Conservation (phyloP, 495 filamentous ascomycete species). For the Geopyxis carbonaria region DNA sequence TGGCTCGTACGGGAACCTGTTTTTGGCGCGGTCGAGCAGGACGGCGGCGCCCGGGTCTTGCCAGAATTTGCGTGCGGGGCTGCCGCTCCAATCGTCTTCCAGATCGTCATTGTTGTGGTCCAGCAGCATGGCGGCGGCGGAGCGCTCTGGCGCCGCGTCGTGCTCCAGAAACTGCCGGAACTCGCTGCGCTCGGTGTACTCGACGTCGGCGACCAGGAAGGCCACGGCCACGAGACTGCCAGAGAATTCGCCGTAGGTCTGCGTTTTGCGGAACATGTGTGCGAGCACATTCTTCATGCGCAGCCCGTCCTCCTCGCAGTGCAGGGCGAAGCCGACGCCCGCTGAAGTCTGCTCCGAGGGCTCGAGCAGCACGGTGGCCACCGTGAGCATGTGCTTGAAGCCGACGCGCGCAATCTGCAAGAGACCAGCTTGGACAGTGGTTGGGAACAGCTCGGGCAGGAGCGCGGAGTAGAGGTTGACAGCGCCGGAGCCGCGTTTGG, state of each 20-base stretch:
- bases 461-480: not conserved
- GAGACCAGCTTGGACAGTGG: constrained; percentile 4
- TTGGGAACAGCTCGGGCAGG: constrained; percentile 4
- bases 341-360: constrained; percentile 11
- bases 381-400: not conserved
- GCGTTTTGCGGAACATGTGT: constrained; percentile 15
- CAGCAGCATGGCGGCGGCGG: not conserved
- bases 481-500: not conserved
- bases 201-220: constrained; percentile 17
- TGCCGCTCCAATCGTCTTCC: constrained; percentile 16
- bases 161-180: constrained; percentile 15
- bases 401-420: not conserved
- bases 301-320: constrained; percentile 19
- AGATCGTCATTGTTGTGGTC: constrained; percentile 17
- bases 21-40: constrained; percentile 33
- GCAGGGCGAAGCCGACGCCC: constrained; percentile 15
- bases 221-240: constrained; percentile 14
- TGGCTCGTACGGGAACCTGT: constrained; percentile 74
- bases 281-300: constrained; percentile 25
- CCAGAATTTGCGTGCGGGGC: constrained; percentile 13
- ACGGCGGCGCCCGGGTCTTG: constrained; percentile 9
- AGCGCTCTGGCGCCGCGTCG: constrained; percentile 10
- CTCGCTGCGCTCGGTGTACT: constrained; percentile 14
- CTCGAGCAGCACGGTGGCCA: constrained; percentile 12
- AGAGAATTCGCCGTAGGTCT: constrained; percentile 12